A percentile compares a stretch with the other conserved stretches of the same genome.
phyloP scores from a whole-genome alignment of 192 early-diverging fungal genomes.

The Backusella mclennaniae region DNA sequence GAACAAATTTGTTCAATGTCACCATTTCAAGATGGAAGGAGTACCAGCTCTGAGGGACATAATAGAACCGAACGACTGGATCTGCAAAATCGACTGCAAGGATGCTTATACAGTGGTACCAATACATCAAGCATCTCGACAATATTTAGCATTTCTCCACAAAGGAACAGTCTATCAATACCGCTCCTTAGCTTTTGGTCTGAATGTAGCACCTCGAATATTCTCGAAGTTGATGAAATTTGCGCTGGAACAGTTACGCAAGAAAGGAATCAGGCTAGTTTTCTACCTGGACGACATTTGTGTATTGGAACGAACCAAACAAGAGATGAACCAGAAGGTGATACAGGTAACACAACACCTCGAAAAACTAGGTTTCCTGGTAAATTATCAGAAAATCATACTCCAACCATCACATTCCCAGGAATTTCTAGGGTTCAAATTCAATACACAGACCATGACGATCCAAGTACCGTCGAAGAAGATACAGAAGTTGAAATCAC shows the following conservation, averaged over 20 bases:
- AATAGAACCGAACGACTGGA: conserved; percentile 16
- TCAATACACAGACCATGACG: conserved; percentile 4
- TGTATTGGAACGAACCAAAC: neutral
- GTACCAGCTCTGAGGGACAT: conserved; percentile 21
- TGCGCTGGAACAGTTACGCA: conserved; percentile 14
- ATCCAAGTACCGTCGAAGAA: neutral
- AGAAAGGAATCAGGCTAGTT: conserved; percentile 10
- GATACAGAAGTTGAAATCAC: neutral
- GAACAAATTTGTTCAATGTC: conserved; percentile 17
- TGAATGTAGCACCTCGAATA: conserved; percentile 18
- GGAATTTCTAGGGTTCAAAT: conserved; percentile 14
- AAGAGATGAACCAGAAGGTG: neutral
- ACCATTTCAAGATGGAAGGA: conserved; percentile 37
- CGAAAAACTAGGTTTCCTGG: neutral
- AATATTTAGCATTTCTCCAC: conserved; percentile 13
- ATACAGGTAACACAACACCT: neutral
- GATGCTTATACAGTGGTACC: conserved; percentile 29
- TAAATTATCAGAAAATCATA: conserved; percentile 11
- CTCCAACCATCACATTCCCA: neutral
- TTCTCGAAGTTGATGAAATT: conserved; percentile 20
- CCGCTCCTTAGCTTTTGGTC: conserved; percentile 15
- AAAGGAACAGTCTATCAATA: conserved; percentile 13
- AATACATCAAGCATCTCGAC: conserved; percentile 1
- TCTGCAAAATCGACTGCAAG: conserved; percentile 24
- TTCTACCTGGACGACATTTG: conserved; percentile 27